Conservation (phyloP, 768 basidiomycete genomes). For the Boletus subparvulus region DNA sequence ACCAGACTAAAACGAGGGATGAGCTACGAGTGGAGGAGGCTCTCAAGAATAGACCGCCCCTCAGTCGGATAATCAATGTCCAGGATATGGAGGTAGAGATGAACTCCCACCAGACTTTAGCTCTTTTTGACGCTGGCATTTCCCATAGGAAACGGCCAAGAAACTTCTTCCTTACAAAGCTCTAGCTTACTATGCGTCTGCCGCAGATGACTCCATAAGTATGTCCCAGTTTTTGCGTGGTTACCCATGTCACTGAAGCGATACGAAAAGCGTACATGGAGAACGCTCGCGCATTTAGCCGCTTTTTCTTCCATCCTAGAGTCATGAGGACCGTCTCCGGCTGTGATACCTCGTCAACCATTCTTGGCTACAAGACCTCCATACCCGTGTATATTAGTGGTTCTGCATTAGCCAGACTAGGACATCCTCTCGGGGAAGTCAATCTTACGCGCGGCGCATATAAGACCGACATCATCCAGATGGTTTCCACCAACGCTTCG, state of each 20-base stretch:
- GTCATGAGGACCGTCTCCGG: slow-evolving; percentile 67
- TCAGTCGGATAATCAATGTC: slow-evolving; percentile 69
- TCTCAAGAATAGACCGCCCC: slow-evolving; percentile 57
- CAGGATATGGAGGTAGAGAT: slow-evolving; percentile 74
- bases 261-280: slow-evolving; percentile 52
- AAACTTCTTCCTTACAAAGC: slow-evolving; percentile 73
- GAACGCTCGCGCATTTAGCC: slow-evolving; percentile 76
- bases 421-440: slow-evolving; percentile 85
- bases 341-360: slow-evolving; percentile 69
- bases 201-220: slow-evolving; percentile 85
- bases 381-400: slow-evolving; percentile 84
- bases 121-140: neutral
- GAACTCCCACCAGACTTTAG: neutral
- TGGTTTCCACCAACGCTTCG: slow-evolving; percentile 80
- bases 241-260: slow-evolving; percentile 16
- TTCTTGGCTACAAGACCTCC: slow-evolving; percentile 67
- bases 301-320: slow-evolving; percentile 86
- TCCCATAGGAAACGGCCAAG: slow-evolving; percentile 63
- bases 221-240: slow-evolving; percentile 27
- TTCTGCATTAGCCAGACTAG: slow-evolving; percentile 81
- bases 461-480: slow-evolving; percentile 72
- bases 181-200: slow-evolving; percentile 81
- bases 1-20: slow-evolving; percentile 59
- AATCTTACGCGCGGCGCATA: slow-evolving; percentile 77
- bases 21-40: slow-evolving; percentile 67